Evolutionary conservation across 2,329 filamentous ascomycete species (phyloP).

Genomic region (Hypoxylon sp.): DNA sequence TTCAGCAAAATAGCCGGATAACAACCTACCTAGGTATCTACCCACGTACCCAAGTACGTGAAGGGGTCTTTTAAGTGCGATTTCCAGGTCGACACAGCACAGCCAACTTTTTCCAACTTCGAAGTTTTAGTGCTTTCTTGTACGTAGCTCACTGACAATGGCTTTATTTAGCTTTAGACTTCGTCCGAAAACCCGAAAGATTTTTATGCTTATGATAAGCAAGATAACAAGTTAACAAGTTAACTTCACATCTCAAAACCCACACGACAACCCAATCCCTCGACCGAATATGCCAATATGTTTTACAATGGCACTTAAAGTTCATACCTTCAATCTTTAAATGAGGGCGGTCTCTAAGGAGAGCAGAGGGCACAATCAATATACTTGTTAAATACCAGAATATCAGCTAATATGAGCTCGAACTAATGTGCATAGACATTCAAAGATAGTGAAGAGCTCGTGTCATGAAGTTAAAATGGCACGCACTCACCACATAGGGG

Average conservation of each 20-base stretch:
- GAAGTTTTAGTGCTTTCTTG: neutral
- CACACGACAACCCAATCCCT: neutral
- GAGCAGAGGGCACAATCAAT: neutral
- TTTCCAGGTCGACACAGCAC: neutral
- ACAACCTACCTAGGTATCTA: too few relatives aligned
- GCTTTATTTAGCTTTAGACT: neutral
- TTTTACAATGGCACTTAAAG: neutral
- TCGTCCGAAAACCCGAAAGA: neutral
- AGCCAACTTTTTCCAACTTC: neutral
- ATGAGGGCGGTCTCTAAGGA: neutral
- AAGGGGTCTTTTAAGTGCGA: neutral
- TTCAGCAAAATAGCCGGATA: too few relatives aligned
- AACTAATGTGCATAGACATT: neutral
- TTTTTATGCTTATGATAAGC: neutral
- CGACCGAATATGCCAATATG: neutral
- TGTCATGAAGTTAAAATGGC: conserved; percentile 1
- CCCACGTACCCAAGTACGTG: neutral
- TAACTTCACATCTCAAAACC: neutral
- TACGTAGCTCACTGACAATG: neutral
- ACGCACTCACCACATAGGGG: conserved; percentile 21
- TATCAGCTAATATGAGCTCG: neutral
- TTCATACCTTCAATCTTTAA: neutral
- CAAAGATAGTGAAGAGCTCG: neutral
- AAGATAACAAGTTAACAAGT: neutral
- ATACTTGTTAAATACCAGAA: neutral